Evolutionary conservation across 202 grass and related monocot species (phyloP), one percentile per base, ranked within the genome.

Genomic region (Schoenoplectus triqueter): DNA sequence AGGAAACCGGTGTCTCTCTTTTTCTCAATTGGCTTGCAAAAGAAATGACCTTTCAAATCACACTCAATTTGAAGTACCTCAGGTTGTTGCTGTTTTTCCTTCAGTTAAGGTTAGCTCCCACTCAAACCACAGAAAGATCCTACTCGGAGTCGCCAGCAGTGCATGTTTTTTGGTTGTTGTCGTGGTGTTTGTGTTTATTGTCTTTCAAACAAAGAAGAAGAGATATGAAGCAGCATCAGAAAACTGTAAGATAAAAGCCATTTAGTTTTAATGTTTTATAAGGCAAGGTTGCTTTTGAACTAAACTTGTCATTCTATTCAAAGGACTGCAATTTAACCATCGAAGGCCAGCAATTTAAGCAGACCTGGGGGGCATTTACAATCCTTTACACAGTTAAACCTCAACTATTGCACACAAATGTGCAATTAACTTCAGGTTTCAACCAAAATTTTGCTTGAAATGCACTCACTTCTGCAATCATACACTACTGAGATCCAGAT

Each of bases 1-100:
- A 54, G 86, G 86, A 62, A 88, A 88, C 62, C 55, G 65, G 49
- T 88, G 86, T 46, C 80, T 88, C 56, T 84, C 80, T 41, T 88
- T 88, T 68, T 68, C 61, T 68, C 81, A 69, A 54, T 10, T 20
- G 47, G 80, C 5, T 50, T 70, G 80, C 66, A 78, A 65, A 44
- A 83, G 70, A 82, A 84, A 76, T 68, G 51, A 44, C 69, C 45
- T 48, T 52, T 49, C 80, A 60, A 66, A 88, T 67, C 86, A 57
- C 48, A 66, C 86, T 84, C 74, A 82, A 22, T 66, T 84, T 83
- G 71, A 66, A 77, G 66, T 83, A 61, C 86, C 86, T 60, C 62
- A 84, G 73, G 80, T 88, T 46, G 65, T 84, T 42, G 47, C 82
- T 62, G 61, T 83, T 59, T 69, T 88, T 57, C 65, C 81, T 83